Conservation (phyloP, 805 yeast genomes). For the Yarrowia porcina region DNA sequence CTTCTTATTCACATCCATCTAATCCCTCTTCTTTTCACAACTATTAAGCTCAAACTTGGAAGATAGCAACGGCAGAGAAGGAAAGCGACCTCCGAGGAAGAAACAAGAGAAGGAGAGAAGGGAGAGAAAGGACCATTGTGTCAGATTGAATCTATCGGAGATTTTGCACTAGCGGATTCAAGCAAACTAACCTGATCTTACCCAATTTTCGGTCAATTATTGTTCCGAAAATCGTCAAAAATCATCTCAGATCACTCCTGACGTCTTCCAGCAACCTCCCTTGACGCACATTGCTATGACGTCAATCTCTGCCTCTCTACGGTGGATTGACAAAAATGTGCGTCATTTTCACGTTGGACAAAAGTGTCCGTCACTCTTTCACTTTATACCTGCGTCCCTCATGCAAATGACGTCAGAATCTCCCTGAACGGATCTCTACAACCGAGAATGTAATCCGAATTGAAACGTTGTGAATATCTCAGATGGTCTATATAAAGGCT, state of each 20-base stretch:
- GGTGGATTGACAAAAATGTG: neutral
- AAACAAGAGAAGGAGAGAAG: neutral
- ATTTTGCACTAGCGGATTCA: too few species aligned
- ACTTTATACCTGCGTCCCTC: neutral
- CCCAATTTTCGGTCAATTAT: too few species aligned
- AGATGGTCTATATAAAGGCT: neutral
- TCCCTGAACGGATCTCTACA: neutral
- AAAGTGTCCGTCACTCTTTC: neutral
- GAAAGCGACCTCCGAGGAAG: neutral
- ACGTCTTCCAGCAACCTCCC: too few species aligned
- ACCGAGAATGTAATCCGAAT: neutral
- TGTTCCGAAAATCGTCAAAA: too few species aligned
- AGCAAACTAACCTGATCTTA: too few species aligned
- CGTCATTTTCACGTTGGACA: neutral
- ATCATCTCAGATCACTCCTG: too few species aligned
- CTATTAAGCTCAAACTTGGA: neutral
- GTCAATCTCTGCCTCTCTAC: neutral
- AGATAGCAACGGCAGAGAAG: neutral
- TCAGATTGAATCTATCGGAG: too few species aligned
- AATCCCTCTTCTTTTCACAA: too few species aligned
- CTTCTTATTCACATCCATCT: too few species aligned
- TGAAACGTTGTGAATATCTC: too few species aligned
- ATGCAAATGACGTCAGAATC: neutral
- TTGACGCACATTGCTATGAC: neutral
- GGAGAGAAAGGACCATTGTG: too few species aligned